These are phyloP conservation scores for Aspergillus olivimuriae DNA, from an alignment of 495 filamentous ascomycete species.

Conservation along the genomic window DNA sequence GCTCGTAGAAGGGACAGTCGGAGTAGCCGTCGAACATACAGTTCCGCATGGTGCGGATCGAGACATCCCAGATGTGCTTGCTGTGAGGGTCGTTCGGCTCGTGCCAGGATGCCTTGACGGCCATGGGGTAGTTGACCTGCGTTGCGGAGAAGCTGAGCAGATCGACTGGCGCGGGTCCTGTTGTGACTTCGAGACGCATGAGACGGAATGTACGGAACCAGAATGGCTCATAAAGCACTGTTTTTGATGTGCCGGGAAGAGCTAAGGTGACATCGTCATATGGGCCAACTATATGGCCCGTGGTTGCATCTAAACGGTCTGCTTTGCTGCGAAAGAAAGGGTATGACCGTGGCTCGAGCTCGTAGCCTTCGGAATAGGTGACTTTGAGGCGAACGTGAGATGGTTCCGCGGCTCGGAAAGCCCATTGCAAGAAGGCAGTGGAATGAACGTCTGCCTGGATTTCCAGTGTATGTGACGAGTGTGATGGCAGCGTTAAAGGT, in stretches of 20 bases:
- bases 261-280: slow-evolving; percentile 24
- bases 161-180: neutral
- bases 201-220: slow-evolving; percentile 37
- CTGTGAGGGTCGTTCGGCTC: slow-evolving; percentile 11
- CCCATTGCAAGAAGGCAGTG: slow-evolving; percentile 30
- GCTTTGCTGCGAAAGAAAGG: slow-evolving; percentile 32
- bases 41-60: slow-evolving; percentile 27
- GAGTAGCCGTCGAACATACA: slow-evolving; percentile 38
- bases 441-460: slow-evolving; percentile 30
- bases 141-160: neutral
- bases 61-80: slow-evolving; percentile 26
- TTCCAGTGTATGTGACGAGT: slow-evolving; percentile 25
- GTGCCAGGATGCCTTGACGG: slow-evolving; percentile 22
- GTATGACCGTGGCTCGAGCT: slow-evolving; percentile 31
- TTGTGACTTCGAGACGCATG: slow-evolving; percentile 21
- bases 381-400: slow-evolving; percentile 22
- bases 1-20: slow-evolving; percentile 37
- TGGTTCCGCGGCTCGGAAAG: slow-evolving; percentile 14
- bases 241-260: slow-evolving; percentile 1
- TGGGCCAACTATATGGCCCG: slow-evolving; percentile 28
- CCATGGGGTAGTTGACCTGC: neutral
- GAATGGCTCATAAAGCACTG: slow-evolving; percentile 29
- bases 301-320: slow-evolving; percentile 25
- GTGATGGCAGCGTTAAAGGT: slow-evolving; percentile 13
- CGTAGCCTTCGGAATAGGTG: slow-evolving; percentile 37